phyloP scores from a whole-genome alignment of 129 eudicot species.

The Smallanthus sonchifolius region DNA sequence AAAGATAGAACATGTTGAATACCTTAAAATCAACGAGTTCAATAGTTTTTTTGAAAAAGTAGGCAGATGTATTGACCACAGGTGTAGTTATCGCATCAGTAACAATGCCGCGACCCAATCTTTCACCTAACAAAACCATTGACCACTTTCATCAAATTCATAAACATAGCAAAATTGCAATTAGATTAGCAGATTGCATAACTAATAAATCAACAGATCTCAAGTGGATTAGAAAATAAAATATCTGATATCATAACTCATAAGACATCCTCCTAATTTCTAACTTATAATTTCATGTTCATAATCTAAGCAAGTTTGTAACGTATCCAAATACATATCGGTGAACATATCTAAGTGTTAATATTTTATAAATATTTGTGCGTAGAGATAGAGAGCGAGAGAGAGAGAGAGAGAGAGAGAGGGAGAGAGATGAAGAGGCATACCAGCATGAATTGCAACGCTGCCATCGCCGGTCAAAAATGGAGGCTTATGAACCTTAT shows the following conservation, averaged over 20 bases:
- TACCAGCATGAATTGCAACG: constrained; percentile 96
- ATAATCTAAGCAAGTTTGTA: neutral
- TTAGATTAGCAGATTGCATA: neutral
- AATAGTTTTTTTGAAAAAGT: constrained; percentile 75
- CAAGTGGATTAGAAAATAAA: neutral
- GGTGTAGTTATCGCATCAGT: constrained; percentile 95
- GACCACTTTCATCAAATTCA: neutral
- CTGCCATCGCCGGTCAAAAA: constrained; percentile 82
- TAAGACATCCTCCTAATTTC: no score
- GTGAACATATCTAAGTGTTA: neutral
- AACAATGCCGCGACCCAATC: constrained; percentile 74
- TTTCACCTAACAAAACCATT: constrained; percentile 58
- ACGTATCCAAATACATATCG: neutral
- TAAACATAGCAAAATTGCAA: neutral
- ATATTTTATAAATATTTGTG: neutral
- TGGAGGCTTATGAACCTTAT: constrained; percentile 32
- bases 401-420: no score
- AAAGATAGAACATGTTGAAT: constrained; percentile 5
- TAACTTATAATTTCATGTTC: neutral
- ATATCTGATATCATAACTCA: neutral
- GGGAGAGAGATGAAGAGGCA: neutral
- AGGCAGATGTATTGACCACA: constrained; percentile 82
- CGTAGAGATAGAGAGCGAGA: no score
- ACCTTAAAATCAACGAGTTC: constrained; percentile 94
- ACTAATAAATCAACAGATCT: neutral